Evolutionary conservation across 176 grass and related monocot species (phyloP), one percentile per base, ranked within the genome.

Genomic region (Secale cereale): DNA sequence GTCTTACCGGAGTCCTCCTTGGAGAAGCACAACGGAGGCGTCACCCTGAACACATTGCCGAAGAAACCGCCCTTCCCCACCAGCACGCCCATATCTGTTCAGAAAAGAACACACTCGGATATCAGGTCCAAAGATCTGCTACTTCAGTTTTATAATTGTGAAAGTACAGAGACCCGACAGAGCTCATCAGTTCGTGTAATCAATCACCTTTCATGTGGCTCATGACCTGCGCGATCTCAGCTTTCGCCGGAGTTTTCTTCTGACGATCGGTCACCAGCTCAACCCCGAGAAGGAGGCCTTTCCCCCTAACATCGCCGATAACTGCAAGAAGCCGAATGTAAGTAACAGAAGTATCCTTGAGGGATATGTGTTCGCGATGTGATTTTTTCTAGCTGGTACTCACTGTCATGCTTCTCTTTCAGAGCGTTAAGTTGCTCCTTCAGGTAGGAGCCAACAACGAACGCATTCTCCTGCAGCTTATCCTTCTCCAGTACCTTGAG

Each of bases 31-130:
- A 98, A 74, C 31, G 96, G 96, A 28, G 96, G 96, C 27, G 96
- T 98, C 89, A 98, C 81, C 91, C 96, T 95, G 69, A 98, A 94
- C 35, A 98, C 93, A 79, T 98, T 98, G 12, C 96, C 93, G 7
- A 86, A 87, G 86, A 98, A 98, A 80, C 96, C 96, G 43, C 96
- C 93, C 39, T 95, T 98, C 15, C 96, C 96, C 17, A 94, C 83
- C 69, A 98, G 64, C 37, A 98, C 92, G 45, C 96, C 93, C 96
- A 98, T 94, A 70, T 98, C 96, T 98, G 85, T 81, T 19, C 3
- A 36, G 73, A 65, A 23, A 85, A 82, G 13, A 70, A 73, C 33
- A 63, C 26, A 20, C 36, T 59, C 37, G 12, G 25, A 80, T 77
- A 80, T 77, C 46, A 82, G 11, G 17, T 75, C 15, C 71, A 20